A percentile compares a stretch with the other conserved stretches of the same genome.
These are phyloP conservation scores for Tolypocladium album DNA, from an alignment of 2,329 filamentous ascomycete species.

Conservation along the genomic window DNA sequence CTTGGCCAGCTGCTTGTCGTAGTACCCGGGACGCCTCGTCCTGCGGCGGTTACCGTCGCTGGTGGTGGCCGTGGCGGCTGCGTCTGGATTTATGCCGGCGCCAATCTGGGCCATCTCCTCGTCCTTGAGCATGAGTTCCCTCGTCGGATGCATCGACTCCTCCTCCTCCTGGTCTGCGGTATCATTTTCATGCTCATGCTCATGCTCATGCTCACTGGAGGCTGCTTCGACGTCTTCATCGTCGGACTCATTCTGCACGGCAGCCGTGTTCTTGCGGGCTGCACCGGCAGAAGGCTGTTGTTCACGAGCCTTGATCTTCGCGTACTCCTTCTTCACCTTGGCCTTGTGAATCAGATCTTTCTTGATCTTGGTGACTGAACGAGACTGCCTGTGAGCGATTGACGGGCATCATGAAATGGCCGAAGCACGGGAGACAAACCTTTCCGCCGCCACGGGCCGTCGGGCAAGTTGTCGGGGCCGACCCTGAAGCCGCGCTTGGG, in stretches of 20 bases:
- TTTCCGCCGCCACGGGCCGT: constrained; percentile 80
- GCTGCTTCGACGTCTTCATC: constrained; percentile 6
- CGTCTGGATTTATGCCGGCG: constrained; percentile 2
- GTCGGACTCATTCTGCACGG: background rate
- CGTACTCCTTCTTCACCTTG: constrained; percentile 86
- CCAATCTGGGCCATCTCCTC: constrained; percentile 23
- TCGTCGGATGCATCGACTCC: constrained; percentile 23
- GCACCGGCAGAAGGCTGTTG: constrained; percentile 15
- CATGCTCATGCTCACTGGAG: constrained; percentile 1
- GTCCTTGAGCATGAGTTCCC: constrained; percentile 28
- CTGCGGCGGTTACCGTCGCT: constrained; percentile 23
- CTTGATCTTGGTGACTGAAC: constrained; percentile 76
- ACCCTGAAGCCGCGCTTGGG: constrained; percentile 67
- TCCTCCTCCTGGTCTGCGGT: constrained; percentile 7
- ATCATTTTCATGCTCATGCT: constrained; percentile 7
- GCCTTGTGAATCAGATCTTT: constrained; percentile 80
- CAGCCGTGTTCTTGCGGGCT: constrained; percentile 8
- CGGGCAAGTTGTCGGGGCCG: constrained; percentile 81
- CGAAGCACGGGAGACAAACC: constrained; percentile 21
- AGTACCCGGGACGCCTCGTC: constrained; percentile 42
- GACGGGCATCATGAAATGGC: background rate
- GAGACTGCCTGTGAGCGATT: constrained; percentile 8
- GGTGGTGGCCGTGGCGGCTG: constrained; percentile 5
- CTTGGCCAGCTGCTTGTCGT: constrained; percentile 50
- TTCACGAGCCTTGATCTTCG: constrained; percentile 61